These are phyloP conservation scores for Macadamia tetraphylla DNA, from an alignment of 164 flowering plant genomes.

Conservation along the genomic window DNA sequence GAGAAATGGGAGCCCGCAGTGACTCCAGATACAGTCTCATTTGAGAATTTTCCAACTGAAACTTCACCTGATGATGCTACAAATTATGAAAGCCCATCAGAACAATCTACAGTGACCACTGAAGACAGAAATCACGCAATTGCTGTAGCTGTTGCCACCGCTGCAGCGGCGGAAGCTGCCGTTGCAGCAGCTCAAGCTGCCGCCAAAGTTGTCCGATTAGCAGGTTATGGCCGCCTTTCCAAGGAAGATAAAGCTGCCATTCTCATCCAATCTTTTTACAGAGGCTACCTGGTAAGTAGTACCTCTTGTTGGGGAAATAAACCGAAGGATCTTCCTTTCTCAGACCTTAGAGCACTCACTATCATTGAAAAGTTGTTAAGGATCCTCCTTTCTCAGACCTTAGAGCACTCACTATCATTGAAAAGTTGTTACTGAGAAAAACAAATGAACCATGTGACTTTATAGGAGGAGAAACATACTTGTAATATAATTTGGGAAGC, in stretches of 20 bases:
- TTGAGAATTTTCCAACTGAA: conserved; percentile 75
- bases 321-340: too few relatives aligned
- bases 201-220: conserved; percentile 70
- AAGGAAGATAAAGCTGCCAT: conserved; percentile 83
- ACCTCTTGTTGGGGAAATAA: neutral
- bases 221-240: conserved; percentile 72
- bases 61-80: conserved; percentile 66
- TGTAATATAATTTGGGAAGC: too few relatives aligned
- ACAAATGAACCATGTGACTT: too few relatives aligned
- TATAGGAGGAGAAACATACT: too few relatives aligned
- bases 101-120: conserved; percentile 35
- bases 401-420: too few relatives aligned
- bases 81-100: conserved; percentile 35
- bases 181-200: conserved; percentile 94
- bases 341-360: too few relatives aligned
- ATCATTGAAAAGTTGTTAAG: too few relatives aligned
- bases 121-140: conserved; percentile 68
- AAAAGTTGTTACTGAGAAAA: too few relatives aligned
- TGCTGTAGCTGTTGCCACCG: conserved; percentile 83
- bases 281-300: conserved; percentile 77
- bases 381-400: too few relatives aligned
- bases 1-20: conserved; percentile 49
- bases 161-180: conserved; percentile 90
- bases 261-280: conserved; percentile 66
- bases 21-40: conserved; percentile 60